Percentiles rank a stretch among this genome's conserved stretches.
Evolutionary conservation across 2,329 filamentous ascomycete species (phyloP).

Genomic region (Venturia pyrina): DNA sequence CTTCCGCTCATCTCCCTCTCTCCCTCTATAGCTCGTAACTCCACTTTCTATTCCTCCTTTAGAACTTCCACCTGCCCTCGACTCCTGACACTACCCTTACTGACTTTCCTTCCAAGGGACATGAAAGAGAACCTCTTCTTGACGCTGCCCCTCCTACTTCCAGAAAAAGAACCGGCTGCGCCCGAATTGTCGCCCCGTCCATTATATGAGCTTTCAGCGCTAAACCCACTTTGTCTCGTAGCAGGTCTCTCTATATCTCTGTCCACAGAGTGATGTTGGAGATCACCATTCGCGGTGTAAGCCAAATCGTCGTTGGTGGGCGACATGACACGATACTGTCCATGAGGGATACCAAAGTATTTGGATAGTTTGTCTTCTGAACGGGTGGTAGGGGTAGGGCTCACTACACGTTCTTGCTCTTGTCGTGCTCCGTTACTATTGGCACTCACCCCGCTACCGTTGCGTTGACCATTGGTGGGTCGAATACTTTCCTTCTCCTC

Average conservation of each 20-base stretch:
- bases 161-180: constrained; percentile 25
- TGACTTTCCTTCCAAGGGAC: constrained; percentile 61
- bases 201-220: constrained; percentile 27
- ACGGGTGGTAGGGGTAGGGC: background rate
- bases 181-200: constrained; percentile 25
- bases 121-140: constrained; percentile 71
- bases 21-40: background rate
- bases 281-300: background rate
- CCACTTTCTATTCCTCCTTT: constrained; percentile 14
- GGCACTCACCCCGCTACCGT: constrained; percentile 12
- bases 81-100: constrained; percentile 39
- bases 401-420: constrained; percentile 1
- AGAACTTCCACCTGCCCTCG: constrained; percentile 18
- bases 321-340: background rate
- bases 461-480: constrained; percentile 27
- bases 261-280: background rate
- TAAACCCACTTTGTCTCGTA: constrained; percentile 19
- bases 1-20: background rate
- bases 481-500: constrained; percentile 28
- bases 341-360: constrained; percentile 10
- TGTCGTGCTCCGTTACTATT: background rate
- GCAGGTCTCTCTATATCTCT: background rate
- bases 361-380: constrained; percentile 9
- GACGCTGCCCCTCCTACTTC: constrained; percentile 44
- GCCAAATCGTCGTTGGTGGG: background rate